phyloP scores from a whole-genome alignment of 208 protist species.

The Jaenimonas drosophilae region DNA sequence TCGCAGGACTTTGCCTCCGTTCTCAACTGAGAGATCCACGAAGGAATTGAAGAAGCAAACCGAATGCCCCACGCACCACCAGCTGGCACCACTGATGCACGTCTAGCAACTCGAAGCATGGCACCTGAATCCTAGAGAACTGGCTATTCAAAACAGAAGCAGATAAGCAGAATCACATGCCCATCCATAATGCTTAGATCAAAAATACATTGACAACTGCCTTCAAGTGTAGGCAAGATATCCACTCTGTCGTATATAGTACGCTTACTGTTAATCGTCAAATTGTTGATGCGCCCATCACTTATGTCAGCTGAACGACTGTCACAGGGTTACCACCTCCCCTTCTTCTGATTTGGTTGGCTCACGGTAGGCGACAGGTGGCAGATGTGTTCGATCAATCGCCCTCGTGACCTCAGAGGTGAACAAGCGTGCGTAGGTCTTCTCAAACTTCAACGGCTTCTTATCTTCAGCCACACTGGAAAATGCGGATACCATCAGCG shows the following conservation, averaged over 20 bases:
- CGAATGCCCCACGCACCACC: neutral
- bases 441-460: conserved; percentile 73
- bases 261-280: neutral
- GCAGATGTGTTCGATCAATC: conserved; percentile 38
- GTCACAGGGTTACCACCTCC: conserved; percentile 37
- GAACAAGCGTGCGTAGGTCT: conserved; percentile 79
- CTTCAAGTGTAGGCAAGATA: neutral
- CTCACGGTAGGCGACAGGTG: conserved; percentile 59
- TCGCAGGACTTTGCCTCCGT: conserved; percentile 56
- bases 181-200: no score
- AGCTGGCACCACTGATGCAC: no score
- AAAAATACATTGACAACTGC: no score
- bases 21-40: conserved; percentile 66
- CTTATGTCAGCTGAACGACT: no score
- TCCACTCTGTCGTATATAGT: neutral
- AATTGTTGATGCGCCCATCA: neutral
- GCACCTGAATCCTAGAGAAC: neutral
- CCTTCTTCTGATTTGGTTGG: conserved; percentile 17
- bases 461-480: conserved; percentile 74
- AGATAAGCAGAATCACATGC: no score
- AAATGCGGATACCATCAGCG: conserved; percentile 80
- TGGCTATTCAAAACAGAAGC: no score
- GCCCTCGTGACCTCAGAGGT: conserved; percentile 68
- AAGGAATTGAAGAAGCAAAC: conserved; percentile 8
- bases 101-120: neutral